Evolutionary conservation across 768 basidiomycete species (phyloP).

Genomic region (Collybia nuda): DNA sequence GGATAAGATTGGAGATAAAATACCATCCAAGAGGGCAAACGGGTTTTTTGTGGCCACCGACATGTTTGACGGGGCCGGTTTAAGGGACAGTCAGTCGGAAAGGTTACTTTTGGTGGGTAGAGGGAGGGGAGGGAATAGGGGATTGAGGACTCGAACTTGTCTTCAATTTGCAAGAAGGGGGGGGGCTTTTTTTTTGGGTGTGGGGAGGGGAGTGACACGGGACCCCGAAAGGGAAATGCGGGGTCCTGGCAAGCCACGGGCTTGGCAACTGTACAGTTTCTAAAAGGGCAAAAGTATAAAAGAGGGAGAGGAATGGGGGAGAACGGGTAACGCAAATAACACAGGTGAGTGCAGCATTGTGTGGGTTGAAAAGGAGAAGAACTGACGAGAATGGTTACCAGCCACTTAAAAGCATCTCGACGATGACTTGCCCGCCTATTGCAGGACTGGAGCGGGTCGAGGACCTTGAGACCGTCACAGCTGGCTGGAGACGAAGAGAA

Average conservation of each 20-base stretch:
- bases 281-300: neutral
- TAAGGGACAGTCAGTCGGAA: conserved; percentile 26
- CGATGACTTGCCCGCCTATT: conserved; percentile 71
- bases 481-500: conserved; percentile 65
- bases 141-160: conserved; percentile 4
- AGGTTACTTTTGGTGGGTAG: conserved; percentile 1
- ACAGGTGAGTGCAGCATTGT: conserved; percentile 51
- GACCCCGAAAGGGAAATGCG: conserved; percentile 22
- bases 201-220: conserved; percentile 15
- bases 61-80: conserved; percentile 75
- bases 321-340: conserved; percentile 51
- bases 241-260: conserved; percentile 48
- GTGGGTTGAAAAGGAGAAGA: conserved; percentile 10
- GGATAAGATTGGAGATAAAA: conserved; percentile 23
- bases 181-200: conserved; percentile 9
- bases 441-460: conserved; percentile 73
- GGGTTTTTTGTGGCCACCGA: conserved; percentile 90
- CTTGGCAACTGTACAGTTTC: conserved; percentile 47
- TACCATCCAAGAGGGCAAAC: conserved; percentile 82
- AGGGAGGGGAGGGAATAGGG: conserved; percentile 2
- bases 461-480: conserved; percentile 87
- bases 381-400: conserved; percentile 20
- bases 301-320: too few species aligned
- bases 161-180: too few species aligned
- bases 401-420: conserved; percentile 89